These are phyloP conservation scores for Phytophthora uliginosa DNA, from an alignment of 352 stramenopile species.

Conservation along the genomic window DNA sequence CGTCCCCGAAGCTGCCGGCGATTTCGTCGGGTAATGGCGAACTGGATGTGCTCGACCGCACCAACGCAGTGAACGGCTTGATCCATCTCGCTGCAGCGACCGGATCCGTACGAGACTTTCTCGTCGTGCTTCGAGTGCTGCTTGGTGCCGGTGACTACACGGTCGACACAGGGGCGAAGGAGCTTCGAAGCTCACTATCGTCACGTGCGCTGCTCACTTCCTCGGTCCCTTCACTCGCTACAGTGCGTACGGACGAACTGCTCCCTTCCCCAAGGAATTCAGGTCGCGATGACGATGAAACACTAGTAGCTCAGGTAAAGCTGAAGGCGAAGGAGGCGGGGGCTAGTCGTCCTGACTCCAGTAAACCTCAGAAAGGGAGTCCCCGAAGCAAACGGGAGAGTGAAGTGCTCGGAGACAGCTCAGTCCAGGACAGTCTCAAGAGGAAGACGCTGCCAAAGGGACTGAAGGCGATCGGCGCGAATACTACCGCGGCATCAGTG, in stretches of 20 bases:
- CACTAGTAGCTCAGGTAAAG: constrained; percentile 2
- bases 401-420: constrained; percentile 26
- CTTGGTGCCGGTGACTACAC: constrained; percentile 44
- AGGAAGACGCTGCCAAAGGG: constrained; percentile 48
- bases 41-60: constrained; percentile 49
- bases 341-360: constrained; percentile 12
- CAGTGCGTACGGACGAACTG: constrained; percentile 23
- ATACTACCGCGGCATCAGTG: constrained; percentile 7
- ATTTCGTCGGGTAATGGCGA: constrained; percentile 34
- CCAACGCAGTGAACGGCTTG: constrained; percentile 62
- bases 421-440: constrained; percentile 33
- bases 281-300: constrained; percentile 16
- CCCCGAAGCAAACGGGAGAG: constrained; percentile 24
- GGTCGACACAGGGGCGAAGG: constrained; percentile 21
- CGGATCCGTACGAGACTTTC: constrained; percentile 63
- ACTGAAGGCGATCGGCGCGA: constrained; percentile 29
- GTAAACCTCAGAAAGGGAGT: constrained; percentile 11
- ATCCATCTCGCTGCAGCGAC: constrained; percentile 63
- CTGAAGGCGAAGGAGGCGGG: constrained; percentile 5
- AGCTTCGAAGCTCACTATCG: constrained; percentile 32
- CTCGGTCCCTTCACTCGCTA: constrained; percentile 41
- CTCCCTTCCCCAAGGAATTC: constrained; percentile 17
- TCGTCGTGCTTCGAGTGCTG: constrained; percentile 66
- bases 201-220: constrained; percentile 32
- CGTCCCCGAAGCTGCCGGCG: constrained; percentile 46